Base-by-base conservation (phyloP, 176 grass and related monocot species). In the Eragrostis curvula region DNA sequence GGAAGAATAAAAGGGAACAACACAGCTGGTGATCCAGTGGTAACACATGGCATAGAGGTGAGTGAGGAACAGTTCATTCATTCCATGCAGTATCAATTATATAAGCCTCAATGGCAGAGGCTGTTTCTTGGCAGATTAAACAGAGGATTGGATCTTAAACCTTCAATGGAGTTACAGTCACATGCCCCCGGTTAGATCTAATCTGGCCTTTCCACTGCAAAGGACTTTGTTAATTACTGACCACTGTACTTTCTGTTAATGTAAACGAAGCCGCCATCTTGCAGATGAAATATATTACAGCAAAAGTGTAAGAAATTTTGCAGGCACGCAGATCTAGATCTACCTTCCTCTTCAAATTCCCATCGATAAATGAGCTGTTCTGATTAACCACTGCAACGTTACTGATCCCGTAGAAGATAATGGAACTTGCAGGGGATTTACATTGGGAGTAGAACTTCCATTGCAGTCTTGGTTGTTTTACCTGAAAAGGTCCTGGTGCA, bases 321-420 rank as follows among this genome's bases (percentile, higher is more conserved):
- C 88, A 84, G 89, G 81, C 80, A 70, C 69, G 14, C 81, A 71
- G 80, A 91, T 91, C 80, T 91, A 91, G 85, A 91, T 91, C 89
- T 91, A 91, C 81, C 89, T 80, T 80, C 81, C 41, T 42, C 64
- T 84, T 81, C 81, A 86, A 90, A 86, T 86, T 90, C 88, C 83
- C 73, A 68, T 90, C 43, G 83, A 79, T 86, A 90, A 90, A 90
- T 86, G 88, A 42, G 83, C 83, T 83, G 42, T 49, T 82, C 78
- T 51, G 59, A 78, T 78, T 67, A 44, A 85, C 72, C 88, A 79
- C 74, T 78, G 73, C 67, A 51, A 50, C 43, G 71, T 53, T 90
- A 73, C 88, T 17, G 63, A 90, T 83, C 83, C 83, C 83, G 64
- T 72, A 86, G 79, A 86, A 82, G 88, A 90, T 79, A 76, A 83